A percentile compares a stretch with the other conserved stretches of the same genome.
These are phyloP conservation scores for Arabidopsis arenosa DNA, from an alignment of 345 rosid species.

Conservation along the genomic window DNA sequence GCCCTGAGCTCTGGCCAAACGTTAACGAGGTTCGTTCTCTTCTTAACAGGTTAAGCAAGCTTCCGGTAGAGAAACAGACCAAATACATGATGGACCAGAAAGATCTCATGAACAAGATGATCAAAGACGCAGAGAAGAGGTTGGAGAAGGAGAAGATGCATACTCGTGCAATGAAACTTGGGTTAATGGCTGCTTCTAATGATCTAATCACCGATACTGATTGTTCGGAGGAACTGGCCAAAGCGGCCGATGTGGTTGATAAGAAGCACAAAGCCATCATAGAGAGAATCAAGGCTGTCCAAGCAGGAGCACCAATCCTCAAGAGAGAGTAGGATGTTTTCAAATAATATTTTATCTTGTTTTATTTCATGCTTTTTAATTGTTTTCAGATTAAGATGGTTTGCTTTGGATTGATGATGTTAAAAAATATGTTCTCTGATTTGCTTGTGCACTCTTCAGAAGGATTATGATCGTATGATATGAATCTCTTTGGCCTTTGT, in stretches of 20 bases:
- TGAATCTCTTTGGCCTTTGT: neutral
- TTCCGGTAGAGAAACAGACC: constrained; percentile 55
- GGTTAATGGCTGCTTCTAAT: constrained; percentile 2
- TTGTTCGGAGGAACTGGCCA: constrained; percentile 36
- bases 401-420: constrained; percentile 17
- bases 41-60: constrained; percentile 32
- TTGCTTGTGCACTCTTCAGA: neutral
- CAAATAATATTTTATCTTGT: neutral
- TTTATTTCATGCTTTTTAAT: constrained; percentile 1
- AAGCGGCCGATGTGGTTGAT: constrained; percentile 33
- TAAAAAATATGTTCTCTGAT: neutral
- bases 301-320: constrained; percentile 19
- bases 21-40: constrained; percentile 37
- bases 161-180: constrained; percentile 46
- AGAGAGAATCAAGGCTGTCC: constrained; percentile 28
- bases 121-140: constrained; percentile 46
- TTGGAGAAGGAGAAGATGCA: constrained; percentile 45
- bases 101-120: constrained; percentile 46
- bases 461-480: neutral
- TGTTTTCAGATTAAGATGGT: constrained; percentile 12
- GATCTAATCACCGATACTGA: constrained; percentile 33
- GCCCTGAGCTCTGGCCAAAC: constrained; percentile 56
- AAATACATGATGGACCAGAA: constrained; percentile 59
- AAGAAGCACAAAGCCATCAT: constrained; percentile 27
- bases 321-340: neutral